Percentiles rank a stretch among this genome's conserved stretches.
Conservation (phyloP, 1,284 basidiomycete genomes). For the Ceraceosorus bombacis region DNA sequence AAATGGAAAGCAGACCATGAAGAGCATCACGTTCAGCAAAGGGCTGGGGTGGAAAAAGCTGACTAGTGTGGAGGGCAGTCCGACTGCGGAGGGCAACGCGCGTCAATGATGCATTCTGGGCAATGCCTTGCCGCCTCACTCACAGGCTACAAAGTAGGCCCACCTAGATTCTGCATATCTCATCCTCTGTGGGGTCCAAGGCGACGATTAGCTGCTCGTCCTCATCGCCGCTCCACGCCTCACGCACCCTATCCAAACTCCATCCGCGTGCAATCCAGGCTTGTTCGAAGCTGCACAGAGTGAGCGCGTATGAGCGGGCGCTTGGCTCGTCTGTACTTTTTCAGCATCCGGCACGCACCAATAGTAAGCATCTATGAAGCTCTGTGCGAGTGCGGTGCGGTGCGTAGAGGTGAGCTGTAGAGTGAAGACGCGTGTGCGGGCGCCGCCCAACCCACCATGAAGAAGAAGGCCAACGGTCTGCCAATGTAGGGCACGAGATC, state of each 20-base stretch:
- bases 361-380: constrained; percentile 45
- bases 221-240: background rate
- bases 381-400: background rate
- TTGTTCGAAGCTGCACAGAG: constrained; percentile 30
- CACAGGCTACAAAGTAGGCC: constrained; percentile 43
- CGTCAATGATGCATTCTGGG: background rate
- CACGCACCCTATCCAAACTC: constrained; percentile 19
- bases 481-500: constrained; percentile 37
- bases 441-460: constrained; percentile 22
- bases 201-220: background rate
- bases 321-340: too few species aligned
- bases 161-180: constrained; percentile 45
- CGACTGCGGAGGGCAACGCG: constrained; percentile 13
- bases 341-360: constrained; percentile 11
- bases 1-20: constrained; percentile 46
- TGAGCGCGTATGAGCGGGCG: too few species aligned
- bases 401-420: background rate
- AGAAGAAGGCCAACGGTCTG: constrained; percentile 29
- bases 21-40: constrained; percentile 45
- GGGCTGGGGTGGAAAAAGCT: constrained; percentile 46
- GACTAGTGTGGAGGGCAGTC: constrained; percentile 41
- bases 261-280: constrained; percentile 42
- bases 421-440: background rate
- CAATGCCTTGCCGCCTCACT: background rate
- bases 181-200: constrained; percentile 21